Conservation (phyloP, 1,284 basidiomycete species). For the Cryptococcus sp. region DNA sequence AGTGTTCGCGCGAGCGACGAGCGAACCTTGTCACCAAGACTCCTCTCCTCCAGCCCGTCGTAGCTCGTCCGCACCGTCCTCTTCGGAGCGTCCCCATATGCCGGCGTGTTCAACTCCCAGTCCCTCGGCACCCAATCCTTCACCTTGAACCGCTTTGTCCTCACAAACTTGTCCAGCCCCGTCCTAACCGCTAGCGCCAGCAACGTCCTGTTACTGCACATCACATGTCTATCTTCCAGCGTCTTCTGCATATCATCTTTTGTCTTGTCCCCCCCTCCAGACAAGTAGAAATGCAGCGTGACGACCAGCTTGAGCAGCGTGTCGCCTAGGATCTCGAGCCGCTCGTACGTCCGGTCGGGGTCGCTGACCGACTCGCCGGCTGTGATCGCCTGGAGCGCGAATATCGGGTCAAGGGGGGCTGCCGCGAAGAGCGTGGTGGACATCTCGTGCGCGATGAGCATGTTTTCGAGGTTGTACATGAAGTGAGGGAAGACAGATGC, state of each 20-base stretch:
- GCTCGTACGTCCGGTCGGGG: conserved; percentile 28
- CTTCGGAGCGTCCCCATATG: background rate
- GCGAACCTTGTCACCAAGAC: conserved; percentile 39
- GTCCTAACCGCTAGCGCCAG: conserved; percentile 16
- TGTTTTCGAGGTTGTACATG: conserved; percentile 24
- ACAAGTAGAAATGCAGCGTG: conserved; percentile 22
- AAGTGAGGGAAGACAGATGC: conserved; percentile 24
- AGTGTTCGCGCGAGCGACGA: background rate
- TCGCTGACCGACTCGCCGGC: conserved; percentile 8
- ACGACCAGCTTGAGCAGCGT: conserved; percentile 35
- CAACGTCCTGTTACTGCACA: conserved; percentile 32
- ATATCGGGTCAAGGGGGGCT: conserved; percentile 8
- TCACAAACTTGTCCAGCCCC: conserved; percentile 33
- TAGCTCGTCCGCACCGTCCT: background rate
- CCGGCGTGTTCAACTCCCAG: conserved; percentile 22
- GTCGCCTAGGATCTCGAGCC: conserved; percentile 45
- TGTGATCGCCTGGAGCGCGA: conserved; percentile 30
- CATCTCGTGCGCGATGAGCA: conserved; percentile 29
- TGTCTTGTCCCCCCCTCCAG: background rate
- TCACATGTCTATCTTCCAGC: conserved; percentile 20
- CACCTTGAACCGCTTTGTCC: conserved; percentile 12
- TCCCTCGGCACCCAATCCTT: conserved; percentile 32
- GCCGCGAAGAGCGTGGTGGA: conserved; percentile 14
- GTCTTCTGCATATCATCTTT: conserved; percentile 12
- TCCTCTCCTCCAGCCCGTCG: conserved; percentile 2